Conservation (phyloP, 805 yeast genomes). For the Metschnikowia kofuensis region DNA sequence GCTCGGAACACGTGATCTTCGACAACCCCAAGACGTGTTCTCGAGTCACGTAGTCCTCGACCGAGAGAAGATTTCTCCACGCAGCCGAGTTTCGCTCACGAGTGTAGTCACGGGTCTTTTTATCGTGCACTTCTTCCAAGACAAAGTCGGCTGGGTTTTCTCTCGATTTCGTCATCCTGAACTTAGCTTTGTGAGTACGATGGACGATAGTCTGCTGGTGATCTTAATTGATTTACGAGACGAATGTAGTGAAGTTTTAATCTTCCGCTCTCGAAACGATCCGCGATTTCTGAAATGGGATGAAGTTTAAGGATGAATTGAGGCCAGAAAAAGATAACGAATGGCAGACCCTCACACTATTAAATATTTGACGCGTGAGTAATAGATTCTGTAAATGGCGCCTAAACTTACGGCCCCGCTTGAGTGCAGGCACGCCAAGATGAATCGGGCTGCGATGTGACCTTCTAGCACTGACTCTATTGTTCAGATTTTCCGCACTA, state of each 20-base stretch:
- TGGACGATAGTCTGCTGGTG: neutral
- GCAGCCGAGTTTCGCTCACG: conserved; percentile 31
- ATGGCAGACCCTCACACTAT: no score
- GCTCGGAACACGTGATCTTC: conserved; percentile 18
- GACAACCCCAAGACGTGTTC: conserved; percentile 30
- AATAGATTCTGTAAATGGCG: neutral
- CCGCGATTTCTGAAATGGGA: no score
- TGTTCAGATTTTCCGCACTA: no score
- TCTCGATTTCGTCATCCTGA: conserved; percentile 3
- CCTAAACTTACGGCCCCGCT: neutral
- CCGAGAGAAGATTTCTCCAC: conserved; percentile 37
- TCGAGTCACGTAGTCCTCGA: conserved; percentile 33
- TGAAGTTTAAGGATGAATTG: no score
- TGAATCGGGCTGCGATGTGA: neutral
- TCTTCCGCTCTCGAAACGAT: no score
- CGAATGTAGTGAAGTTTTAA: no score
- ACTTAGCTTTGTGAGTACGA: neutral
- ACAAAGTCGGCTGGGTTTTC: conserved; percentile 13
- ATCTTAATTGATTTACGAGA: no score
- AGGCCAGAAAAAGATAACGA: no score
- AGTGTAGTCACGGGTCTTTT: conserved; percentile 28
- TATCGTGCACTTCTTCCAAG: conserved; percentile 22
- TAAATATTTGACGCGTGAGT: neutral
- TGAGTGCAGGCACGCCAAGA: neutral
- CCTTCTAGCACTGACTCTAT: no score